Evolutionary conservation across 176 grass and related monocot species (phyloP), one percentile per base, ranked within the genome.

Genomic region (Luzula sylvatica): DNA sequence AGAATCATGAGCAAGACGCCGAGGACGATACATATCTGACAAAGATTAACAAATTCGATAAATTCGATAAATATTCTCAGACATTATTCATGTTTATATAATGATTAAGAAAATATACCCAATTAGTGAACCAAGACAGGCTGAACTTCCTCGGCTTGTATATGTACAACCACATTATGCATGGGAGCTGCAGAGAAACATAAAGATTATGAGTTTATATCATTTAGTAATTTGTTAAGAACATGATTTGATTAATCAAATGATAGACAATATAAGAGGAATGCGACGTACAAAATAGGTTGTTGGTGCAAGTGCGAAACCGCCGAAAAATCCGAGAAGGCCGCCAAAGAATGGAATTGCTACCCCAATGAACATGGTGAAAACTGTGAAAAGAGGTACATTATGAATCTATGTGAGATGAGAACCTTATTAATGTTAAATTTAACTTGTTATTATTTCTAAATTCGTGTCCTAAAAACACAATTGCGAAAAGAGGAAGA

Each of bases 51-150:
- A 55, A 3, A 6, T 53, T n/a, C n/a, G n/a, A n/a, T n/a, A n/a
- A n/a, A n/a, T n/a, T n/a, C n/a, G n/a, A n/a, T n/a, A n/a, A n/a
- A n/a, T n/a, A n/a, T n/a, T n/a, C n/a, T n/a, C n/a, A n/a, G n/a
- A n/a, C n/a, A n/a, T n/a, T n/a, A n/a, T n/a, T n/a, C n/a, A n/a
- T n/a, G 11, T 25, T 16, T 40, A 5, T 41, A 20, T 39, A 21
- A 23, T 4, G n/a, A 8, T 11, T 14, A 42, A 1, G 21, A 55
- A 50, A 8, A 55, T 69, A 70, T 17, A 82, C 83, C 78, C 78
- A 87, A 30, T 87, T 82, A 58, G 24, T 52, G 12, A 53, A 44
- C 83, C 83, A 87, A 22, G 83, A 87, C n/a, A 42, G n/a, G 69
- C 83, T 39, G 39, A 70, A 87, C 49, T 4, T 62, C 55, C 21